Conservation (phyloP, 495 filamentous ascomycete species). For the Penicilliopsis zonata region DNA sequence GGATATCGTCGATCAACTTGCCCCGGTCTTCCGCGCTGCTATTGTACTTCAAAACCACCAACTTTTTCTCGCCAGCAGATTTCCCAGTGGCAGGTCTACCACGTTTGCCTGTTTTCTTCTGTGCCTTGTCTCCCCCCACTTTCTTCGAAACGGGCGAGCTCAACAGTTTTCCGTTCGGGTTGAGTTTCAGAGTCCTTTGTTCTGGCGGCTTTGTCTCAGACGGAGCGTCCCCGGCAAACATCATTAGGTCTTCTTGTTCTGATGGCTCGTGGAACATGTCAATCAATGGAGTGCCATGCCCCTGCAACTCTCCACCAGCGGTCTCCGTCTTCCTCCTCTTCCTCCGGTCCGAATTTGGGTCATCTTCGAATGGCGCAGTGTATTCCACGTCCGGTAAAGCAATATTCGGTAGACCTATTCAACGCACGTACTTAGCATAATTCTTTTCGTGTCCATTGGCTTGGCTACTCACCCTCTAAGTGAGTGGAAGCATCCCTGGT, state of each 20-base stretch:
- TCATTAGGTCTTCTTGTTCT: too few species aligned
- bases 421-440: too few species aligned
- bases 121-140: conserved; percentile 10
- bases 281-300: too few species aligned
- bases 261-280: too few species aligned
- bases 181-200: conserved; percentile 41
- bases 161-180: conserved; percentile 43
- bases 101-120: conserved; percentile 13
- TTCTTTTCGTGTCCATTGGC: too few species aligned
- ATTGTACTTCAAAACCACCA: conserved; percentile 37
- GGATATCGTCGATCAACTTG: conserved; percentile 39
- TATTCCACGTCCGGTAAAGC: too few species aligned
- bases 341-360: conserved; percentile 28
- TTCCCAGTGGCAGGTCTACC: conserved; percentile 9
- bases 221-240: too few species aligned
- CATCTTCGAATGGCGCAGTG: conserved; percentile 18
- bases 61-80: conserved; percentile 8
- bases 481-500: too few species aligned
- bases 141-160: conserved; percentile 32
- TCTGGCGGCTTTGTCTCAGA: conserved; percentile 7
- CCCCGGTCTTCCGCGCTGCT: conserved; percentile 18
- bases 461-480: too few species aligned
- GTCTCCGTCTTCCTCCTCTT: conserved; percentile 39
- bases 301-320: too few species aligned
- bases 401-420: too few species aligned